Percentiles rank a stretch among this genome's conserved stretches.
Conservation (phyloP, 305 asterid genomes). For the Withania somnifera region DNA sequence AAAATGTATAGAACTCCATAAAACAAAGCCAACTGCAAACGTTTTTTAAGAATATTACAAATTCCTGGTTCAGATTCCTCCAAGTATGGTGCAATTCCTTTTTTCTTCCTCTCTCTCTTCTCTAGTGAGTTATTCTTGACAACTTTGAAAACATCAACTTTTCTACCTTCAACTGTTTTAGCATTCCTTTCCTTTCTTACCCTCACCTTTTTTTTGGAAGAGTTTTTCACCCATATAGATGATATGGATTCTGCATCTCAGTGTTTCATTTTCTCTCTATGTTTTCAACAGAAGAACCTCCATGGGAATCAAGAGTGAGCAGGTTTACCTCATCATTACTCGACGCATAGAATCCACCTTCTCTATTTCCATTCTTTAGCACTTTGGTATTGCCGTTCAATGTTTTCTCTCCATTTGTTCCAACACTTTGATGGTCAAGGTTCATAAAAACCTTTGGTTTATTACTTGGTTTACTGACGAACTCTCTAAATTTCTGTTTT, state of each 20-base stretch:
- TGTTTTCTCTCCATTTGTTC: conserved; percentile 8
- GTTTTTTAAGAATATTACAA: neutral
- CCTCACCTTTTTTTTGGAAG: neutral
- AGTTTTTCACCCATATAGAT: neutral
- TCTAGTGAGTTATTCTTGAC: neutral
- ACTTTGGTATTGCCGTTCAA: conserved; percentile 4
- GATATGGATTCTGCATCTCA: neutral
- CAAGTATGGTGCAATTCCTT: neutral
- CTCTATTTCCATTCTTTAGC: conserved; percentile 11
- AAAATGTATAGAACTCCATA: neutral
- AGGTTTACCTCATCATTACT: conserved; percentile 9
- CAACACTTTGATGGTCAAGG: conserved; percentile 9
- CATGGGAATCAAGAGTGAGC: neutral
- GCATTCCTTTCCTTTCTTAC: conserved; percentile 14
- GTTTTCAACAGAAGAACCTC: neutral
- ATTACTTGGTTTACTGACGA: conserved; percentile 19
- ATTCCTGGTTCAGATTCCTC: neutral
- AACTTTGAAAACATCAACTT: conserved; percentile 24
- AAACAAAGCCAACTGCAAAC: neutral
- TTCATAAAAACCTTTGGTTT: conserved; percentile 61
- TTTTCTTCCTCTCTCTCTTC: neutral
- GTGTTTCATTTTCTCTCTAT: conserved; percentile 7
- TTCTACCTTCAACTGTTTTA: conserved; percentile 18
- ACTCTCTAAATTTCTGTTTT: conserved; percentile 45
- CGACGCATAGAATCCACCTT: conserved; percentile 5